Conservation (phyloP, 2,329 filamentous ascomycete genomes). For the Colletotrichum higginsianum region DNA sequence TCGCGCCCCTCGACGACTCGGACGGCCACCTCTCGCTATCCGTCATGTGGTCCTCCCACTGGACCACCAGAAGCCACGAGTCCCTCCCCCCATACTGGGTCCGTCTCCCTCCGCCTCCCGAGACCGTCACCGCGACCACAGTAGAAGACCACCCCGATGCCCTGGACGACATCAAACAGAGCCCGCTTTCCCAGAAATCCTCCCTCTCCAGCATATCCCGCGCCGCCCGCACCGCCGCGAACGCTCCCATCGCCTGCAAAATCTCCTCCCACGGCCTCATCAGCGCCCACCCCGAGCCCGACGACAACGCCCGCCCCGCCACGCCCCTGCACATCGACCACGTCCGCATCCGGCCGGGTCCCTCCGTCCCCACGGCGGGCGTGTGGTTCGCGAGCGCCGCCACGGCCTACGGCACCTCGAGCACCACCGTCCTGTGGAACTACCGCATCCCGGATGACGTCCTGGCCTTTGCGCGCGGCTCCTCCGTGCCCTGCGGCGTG, state of each 20-base stretch:
- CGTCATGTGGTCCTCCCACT: constrained; percentile 68
- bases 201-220: constrained; percentile 55
- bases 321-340: constrained; percentile 64
- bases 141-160: neutral
- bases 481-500: constrained; percentile 71
- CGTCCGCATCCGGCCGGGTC: constrained; percentile 54
- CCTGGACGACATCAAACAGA: neutral
- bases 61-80: constrained; percentile 66
- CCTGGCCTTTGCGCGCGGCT: constrained; percentile 64
- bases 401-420: constrained; percentile 69
- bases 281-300: constrained; percentile 58
- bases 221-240: constrained; percentile 47
- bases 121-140: neutral
- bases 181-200: constrained; percentile 43
- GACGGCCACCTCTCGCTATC: constrained; percentile 72
- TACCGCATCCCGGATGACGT: constrained; percentile 70
- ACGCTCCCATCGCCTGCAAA: constrained; percentile 61
- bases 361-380: constrained; percentile 52
- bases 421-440: constrained; percentile 72
- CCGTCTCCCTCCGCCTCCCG: constrained; percentile 56
- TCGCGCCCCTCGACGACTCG: constrained; percentile 71
- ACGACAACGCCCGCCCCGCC: constrained; percentile 39
- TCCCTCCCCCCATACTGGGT: constrained; percentile 75
- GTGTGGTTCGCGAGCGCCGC: constrained; percentile 71
- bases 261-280: constrained; percentile 64